Percentiles rank a stretch among this genome's conserved stretches.
Evolutionary conservation across 305 asterid genomes (phyloP).

Genomic region (Fraxinus sp.): DNA sequence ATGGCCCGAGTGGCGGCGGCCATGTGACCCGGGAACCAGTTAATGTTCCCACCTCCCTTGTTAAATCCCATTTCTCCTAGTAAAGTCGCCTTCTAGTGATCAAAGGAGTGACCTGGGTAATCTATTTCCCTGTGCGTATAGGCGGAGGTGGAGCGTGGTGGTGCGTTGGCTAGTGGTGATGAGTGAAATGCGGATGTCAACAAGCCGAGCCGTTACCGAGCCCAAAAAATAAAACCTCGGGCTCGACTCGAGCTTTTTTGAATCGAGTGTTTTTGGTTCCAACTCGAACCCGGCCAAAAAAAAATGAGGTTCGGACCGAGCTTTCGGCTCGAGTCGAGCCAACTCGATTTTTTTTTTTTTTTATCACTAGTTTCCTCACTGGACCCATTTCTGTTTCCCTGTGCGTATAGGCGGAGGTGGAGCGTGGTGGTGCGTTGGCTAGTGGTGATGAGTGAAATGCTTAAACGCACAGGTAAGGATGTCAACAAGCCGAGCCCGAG

Average conservation of each 20-base stretch:
- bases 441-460: neutral
- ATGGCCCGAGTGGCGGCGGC: conserved; percentile 96
- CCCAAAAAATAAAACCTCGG: too few species aligned
- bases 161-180: neutral
- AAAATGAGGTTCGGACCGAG: too few species aligned
- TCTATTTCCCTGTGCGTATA: neutral
- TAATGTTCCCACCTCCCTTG: conserved; percentile 76
- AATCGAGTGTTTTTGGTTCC: too few species aligned
- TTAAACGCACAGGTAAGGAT: neutral
- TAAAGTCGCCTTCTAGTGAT: conserved; percentile 43
- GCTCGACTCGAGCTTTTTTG: too few species aligned
- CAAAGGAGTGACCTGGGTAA: too few species aligned
- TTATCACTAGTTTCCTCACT: conserved; percentile 38
- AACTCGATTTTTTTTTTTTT: too few species aligned
- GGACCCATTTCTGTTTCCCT: conserved; percentile 39
- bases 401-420: neutral
- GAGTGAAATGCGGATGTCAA: neutral
- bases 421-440: neutral
- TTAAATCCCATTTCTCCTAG: conserved; percentile 77
- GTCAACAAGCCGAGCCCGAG: too few species aligned
- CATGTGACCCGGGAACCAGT: conserved; percentile 99
- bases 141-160: neutral
- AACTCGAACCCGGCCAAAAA: too few species aligned
- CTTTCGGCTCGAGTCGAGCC: too few species aligned
- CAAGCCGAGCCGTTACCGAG: too few species aligned